A percentile compares a stretch with the other conserved stretches of the same genome.
Conservation (phyloP, 805 yeast species). For the Yarrowia sp. region DNA sequence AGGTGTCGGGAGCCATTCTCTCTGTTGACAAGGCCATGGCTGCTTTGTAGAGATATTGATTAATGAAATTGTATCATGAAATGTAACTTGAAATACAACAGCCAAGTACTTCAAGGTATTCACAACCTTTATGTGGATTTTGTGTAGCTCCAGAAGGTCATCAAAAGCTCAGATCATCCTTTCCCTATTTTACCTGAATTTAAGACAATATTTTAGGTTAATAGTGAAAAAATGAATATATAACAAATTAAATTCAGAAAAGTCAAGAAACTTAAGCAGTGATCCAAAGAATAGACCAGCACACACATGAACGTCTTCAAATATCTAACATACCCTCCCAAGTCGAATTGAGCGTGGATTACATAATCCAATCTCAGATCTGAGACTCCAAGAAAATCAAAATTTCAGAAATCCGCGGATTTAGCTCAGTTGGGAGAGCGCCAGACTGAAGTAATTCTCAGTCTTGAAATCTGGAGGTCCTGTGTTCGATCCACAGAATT, state of each 20-base stretch:
- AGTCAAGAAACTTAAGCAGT: too few species aligned
- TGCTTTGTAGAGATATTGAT: not conserved
- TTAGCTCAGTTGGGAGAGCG: slow-evolving; percentile 43
- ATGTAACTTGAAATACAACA: too few species aligned
- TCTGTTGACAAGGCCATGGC: slow-evolving; percentile 30
- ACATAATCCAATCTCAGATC: not conserved
- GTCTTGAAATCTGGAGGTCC: slow-evolving; percentile 61
- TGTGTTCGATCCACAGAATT: slow-evolving; percentile 72
- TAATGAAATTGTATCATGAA: too few species aligned
- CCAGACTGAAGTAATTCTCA: slow-evolving; percentile 37
- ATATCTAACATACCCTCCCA: too few species aligned
- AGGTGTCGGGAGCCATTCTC: slow-evolving; percentile 29
- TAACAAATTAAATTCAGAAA: too few species aligned
- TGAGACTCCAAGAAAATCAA: not conserved
- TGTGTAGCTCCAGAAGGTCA: too few species aligned
- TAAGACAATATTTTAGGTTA: not conserved
- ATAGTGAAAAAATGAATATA: too few species aligned
- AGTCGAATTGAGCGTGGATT: not conserved
- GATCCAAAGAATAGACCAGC: too few species aligned
- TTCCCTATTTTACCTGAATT: not conserved
- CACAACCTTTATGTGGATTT: too few species aligned
- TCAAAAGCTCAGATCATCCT: too few species aligned
- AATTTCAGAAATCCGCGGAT: slow-evolving; percentile 16
- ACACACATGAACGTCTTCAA: too few species aligned
- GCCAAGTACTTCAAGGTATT: too few species aligned